Evolutionary conservation across 805 yeast species (phyloP).

Genomic region (Wickerhamomyces pijperi): DNA sequence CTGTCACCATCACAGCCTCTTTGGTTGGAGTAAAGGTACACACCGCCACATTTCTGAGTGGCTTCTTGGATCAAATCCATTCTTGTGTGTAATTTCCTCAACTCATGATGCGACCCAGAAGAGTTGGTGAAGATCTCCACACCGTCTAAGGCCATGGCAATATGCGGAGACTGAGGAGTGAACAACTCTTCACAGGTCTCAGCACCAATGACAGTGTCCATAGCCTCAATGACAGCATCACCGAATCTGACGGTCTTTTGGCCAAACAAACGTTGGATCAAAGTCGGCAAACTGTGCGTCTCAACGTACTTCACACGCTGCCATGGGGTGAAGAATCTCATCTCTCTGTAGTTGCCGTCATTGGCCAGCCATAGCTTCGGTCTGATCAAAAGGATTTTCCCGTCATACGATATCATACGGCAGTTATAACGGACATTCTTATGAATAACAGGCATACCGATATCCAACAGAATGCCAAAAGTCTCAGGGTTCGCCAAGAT

Average conservation of each 20-base stretch:
- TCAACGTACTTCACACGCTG: conserved; percentile 67
- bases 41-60: conserved; percentile 92
- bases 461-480: conserved; percentile 69
- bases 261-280: conserved; percentile 52
- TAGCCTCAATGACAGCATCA: conserved; percentile 76
- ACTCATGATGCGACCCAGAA: conserved; percentile 95
- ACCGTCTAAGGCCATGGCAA: conserved; percentile 85
- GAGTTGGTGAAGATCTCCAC: conserved; percentile 96
- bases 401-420: conserved; percentile 72
- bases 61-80: conserved; percentile 83
- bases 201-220: conserved; percentile 87
- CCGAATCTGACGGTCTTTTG: conserved; percentile 73
- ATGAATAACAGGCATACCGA: conserved; percentile 91
- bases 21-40: conserved; percentile 88
- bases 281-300: conserved; percentile 57
- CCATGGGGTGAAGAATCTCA: conserved; percentile 98
- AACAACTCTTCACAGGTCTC: conserved; percentile 98
- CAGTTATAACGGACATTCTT: conserved; percentile 87
- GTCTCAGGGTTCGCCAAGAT: conserved; percentile 61
- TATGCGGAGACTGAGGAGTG: conserved; percentile 94
- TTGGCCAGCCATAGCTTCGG: conserved; percentile 92
- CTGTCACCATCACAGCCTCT: conserved; percentile 98
- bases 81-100: conserved; percentile 79
- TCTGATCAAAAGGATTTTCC: conserved; percentile 71
- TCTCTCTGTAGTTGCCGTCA: conserved; percentile 96